Percentiles rank a stretch among this genome's conserved stretches.
Conservation (phyloP, 2,329 filamentous ascomycete genomes). For the Fusarium brachygibbosum region DNA sequence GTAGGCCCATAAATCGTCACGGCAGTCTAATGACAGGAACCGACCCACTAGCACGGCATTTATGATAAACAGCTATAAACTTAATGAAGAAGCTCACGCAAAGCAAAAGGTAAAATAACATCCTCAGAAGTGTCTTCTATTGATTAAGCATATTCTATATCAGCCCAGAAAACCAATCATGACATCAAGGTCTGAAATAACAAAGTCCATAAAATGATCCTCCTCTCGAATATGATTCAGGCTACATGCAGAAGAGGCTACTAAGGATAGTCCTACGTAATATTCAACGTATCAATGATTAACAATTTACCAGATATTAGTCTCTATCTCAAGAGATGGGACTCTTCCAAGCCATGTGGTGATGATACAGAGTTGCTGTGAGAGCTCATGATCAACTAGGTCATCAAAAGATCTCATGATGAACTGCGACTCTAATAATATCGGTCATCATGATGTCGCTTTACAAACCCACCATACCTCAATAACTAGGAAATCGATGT, state of each 20-base stretch:
- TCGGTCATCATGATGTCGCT: background rate
- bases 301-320: no score
- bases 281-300: no score
- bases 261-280: no score
- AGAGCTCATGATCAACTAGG: background rate
- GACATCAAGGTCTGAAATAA: no score
- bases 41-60: constrained; percentile 19
- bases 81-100: background rate
- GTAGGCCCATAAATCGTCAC: constrained; percentile 26
- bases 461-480: background rate
- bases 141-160: no score
- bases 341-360: background rate
- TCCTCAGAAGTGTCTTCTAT: no score
- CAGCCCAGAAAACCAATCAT: no score
- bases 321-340: no score
- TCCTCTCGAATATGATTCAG: background rate
- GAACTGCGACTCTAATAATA: background rate
- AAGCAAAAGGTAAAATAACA: background rate
- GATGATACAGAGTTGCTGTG: background rate
- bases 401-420: background rate
- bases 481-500: background rate
- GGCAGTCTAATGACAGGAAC: background rate
- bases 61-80: background rate
- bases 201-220: background rate
- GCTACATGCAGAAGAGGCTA: no score